Evolutionary conservation across 225 moss, liverwort and hornwort genomes (phyloP).

Genomic region (Sphagnum contortum): DNA sequence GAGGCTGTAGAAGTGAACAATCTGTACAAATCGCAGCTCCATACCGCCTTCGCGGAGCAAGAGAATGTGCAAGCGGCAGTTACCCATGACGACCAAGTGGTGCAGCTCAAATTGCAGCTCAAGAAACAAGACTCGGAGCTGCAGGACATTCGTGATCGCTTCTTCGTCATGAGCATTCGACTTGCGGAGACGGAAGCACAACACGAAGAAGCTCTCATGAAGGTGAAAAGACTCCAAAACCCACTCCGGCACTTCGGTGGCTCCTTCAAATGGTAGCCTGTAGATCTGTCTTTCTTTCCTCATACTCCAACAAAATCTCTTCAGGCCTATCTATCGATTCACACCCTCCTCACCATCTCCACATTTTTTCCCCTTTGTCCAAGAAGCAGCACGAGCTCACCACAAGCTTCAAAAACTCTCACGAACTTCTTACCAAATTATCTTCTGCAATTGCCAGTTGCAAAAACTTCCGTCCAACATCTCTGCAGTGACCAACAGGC

Average conservation of each 20-base stretch:
- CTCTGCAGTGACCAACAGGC: no score
- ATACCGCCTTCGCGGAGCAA: slow-evolving; percentile 38
- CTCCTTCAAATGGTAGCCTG: slow-evolving; percentile 43
- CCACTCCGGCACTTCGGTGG: slow-evolving; percentile 41
- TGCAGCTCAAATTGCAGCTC: slow-evolving; percentile 22
- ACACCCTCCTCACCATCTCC: no score
- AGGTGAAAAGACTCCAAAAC: slow-evolving; percentile 38
- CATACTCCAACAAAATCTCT: no score
- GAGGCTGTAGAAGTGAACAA: slow-evolving; percentile 52
- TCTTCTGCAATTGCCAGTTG: no score
- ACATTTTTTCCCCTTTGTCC: no score
- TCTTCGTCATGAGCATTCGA: slow-evolving; percentile 42
- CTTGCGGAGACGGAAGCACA: slow-evolving; percentile 52
- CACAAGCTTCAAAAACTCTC: no score
- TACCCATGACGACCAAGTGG: slow-evolving; percentile 20
- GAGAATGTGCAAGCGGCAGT: slow-evolving; percentile 9
- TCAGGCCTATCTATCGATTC: no score
- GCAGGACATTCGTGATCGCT: slow-evolving; percentile 52
- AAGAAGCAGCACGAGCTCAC: no score
- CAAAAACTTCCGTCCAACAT: no score
- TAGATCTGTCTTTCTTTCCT: no score
- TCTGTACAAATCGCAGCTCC: slow-evolving; percentile 42
- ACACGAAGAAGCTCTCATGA: slow-evolving; percentile 59
- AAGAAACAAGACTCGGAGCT: slow-evolving; percentile 30
- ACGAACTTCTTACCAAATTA: no score